phyloP scores from a whole-genome alignment of 306 rosid genomes.

The Morella rubra region DNA sequence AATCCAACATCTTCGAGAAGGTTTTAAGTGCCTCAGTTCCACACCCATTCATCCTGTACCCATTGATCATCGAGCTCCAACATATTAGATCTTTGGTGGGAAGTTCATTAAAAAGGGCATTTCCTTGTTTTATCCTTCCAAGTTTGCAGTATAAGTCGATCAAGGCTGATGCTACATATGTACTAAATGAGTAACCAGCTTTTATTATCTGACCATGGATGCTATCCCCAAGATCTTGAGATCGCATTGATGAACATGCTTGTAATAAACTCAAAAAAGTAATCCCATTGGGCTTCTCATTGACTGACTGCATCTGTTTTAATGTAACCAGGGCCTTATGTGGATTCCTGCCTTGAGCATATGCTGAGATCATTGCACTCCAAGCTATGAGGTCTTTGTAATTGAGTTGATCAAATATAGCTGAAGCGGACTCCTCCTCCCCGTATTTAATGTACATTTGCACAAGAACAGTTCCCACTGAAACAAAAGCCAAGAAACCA shows the following conservation, averaged over 20 bases:
- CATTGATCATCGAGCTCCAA: constrained; percentile 27
- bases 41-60: constrained; percentile 22
- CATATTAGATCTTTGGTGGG: constrained; percentile 24
- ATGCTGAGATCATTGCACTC: constrained; percentile 27
- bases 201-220: constrained; percentile 13
- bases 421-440: constrained; percentile 17
- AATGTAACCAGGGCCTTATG: constrained; percentile 10
- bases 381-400: constrained; percentile 25
- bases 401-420: constrained; percentile 23
- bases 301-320: constrained; percentile 22
- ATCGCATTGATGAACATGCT: constrained; percentile 22
- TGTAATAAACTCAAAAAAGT: constrained; percentile 24
- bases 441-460: constrained; percentile 30
- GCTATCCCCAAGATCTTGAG: constrained; percentile 23
- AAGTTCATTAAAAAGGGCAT: constrained; percentile 21
- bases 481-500: constrained; percentile 25
- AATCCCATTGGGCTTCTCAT: constrained; percentile 19
- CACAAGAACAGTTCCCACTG: constrained; percentile 23
- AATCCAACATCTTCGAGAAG: constrained; percentile 19
- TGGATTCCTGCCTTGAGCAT: constrained; percentile 26
- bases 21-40: constrained; percentile 23
- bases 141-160: constrained; percentile 23
- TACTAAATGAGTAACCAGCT: constrained; percentile 13
- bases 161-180: constrained; percentile 19
- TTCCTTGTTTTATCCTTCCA: constrained; percentile 20